Conservation (phyloP, 73 alveolate genomes). For the Paramecium caudatum region DNA sequence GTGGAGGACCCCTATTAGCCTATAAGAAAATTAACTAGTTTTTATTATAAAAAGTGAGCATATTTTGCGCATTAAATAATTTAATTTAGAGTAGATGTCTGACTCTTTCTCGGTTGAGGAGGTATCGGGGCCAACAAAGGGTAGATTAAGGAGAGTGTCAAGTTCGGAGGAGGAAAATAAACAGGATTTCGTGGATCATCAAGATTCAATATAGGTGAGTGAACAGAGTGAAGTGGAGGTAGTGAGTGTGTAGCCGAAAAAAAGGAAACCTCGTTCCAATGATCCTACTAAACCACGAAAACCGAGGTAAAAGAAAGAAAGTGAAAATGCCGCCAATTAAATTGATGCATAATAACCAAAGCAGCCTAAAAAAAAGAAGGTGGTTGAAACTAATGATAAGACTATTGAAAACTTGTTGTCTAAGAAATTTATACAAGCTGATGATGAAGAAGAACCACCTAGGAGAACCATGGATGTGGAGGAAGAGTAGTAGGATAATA, state of each 20-base stretch:
- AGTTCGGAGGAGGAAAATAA: background rate
- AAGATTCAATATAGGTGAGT: background rate
- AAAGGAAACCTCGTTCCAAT: too few relatives aligned
- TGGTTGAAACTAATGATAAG: background rate
- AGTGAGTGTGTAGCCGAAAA: background rate
- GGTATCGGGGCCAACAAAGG: constrained; percentile 22
- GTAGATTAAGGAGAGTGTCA: background rate
- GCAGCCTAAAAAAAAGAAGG: background rate
- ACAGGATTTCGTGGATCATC: background rate
- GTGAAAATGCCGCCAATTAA: constrained; percentile 36
- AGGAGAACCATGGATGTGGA: constrained; percentile 33
- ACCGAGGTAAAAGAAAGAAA: constrained; percentile 12
- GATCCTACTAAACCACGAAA: background rate
- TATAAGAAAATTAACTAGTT: constrained; percentile 36
- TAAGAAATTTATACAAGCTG: constrained; percentile 9
- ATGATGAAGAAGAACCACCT: constrained; percentile 25
- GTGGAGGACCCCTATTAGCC: constrained; percentile 37
- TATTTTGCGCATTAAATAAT: constrained; percentile 9
- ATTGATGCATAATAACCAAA: constrained; percentile 6
- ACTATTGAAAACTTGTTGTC: background rate
- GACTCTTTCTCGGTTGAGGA: constrained; percentile 5
- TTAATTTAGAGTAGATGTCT: background rate
- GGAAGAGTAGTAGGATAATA: background rate
- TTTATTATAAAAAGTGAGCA: constrained; percentile 4
- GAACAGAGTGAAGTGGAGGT: constrained; percentile 21